phyloP scores from a whole-genome alignment of 805 yeast genomes.

The Candida peoriensis region DNA sequence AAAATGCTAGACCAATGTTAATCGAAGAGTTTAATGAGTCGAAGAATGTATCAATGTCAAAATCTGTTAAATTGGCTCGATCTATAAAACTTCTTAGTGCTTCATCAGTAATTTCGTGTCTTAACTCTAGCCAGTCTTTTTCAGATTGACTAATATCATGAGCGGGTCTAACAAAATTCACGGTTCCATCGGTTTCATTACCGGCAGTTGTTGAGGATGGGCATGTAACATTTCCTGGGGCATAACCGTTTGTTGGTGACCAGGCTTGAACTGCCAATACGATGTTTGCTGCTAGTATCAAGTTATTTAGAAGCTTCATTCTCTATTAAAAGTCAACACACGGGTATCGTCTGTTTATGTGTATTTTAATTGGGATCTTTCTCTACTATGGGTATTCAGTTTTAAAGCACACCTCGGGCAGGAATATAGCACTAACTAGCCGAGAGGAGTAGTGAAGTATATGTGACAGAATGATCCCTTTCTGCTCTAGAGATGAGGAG shows the following conservation, averaged over 20 bases:
- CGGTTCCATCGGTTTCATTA: background rate
- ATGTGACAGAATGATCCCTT: too few relatives aligned
- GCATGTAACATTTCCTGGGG: constrained; percentile 55
- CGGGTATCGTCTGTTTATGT: too few relatives aligned
- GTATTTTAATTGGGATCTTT: too few relatives aligned
- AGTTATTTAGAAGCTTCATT: too few relatives aligned
- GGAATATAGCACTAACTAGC: too few relatives aligned
- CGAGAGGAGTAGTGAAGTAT: too few relatives aligned
- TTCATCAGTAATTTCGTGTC: constrained; percentile 25
- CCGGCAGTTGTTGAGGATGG: constrained; percentile 28
- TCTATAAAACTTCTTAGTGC: constrained; percentile 33
- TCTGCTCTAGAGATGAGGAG: too few relatives aligned
- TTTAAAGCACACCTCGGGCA: too few relatives aligned
- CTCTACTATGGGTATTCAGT: too few relatives aligned
- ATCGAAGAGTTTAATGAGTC: constrained; percentile 32
- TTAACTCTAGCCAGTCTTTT: constrained; percentile 43
- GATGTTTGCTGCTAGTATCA: background rate
- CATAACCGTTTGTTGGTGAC: constrained; percentile 52
- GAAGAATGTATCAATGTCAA: constrained; percentile 36
- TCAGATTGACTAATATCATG: constrained; percentile 41
- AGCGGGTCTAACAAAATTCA: constrained; percentile 40
- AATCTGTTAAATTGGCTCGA: constrained; percentile 39
- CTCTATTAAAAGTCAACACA: too few relatives aligned
- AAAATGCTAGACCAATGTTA: constrained; percentile 55
- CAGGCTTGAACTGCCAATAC: constrained; percentile 3